Evolutionary conservation across 306 rosid species (phyloP).

Genomic region (Casuarina cunninghamiana): DNA sequence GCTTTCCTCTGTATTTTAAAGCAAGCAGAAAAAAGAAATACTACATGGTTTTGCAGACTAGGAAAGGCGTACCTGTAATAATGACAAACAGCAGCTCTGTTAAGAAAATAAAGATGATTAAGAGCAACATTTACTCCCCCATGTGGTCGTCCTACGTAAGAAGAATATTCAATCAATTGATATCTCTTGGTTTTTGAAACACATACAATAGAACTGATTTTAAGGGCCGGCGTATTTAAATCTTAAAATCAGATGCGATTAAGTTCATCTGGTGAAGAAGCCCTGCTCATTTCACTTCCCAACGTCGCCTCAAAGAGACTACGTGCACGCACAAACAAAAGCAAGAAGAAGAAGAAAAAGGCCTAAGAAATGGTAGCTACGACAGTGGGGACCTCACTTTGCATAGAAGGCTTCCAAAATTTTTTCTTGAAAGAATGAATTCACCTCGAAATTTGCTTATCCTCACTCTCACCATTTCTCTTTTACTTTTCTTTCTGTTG

Average conservation of each 20-base stretch:
- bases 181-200: too few species aligned
- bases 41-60: background rate
- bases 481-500: background rate
- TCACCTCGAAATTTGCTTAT: constrained; percentile 2
- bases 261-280: background rate
- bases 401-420: constrained; percentile 23
- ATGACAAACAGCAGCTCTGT: background rate
- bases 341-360: background rate
- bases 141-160: background rate
- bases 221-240: background rate
- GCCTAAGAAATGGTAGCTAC: background rate
- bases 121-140: background rate
- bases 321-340: background rate
- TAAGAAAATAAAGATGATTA: background rate
- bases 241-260: background rate
- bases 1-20: background rate
- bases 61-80: background rate
- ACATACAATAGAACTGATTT: background rate
- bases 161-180: background rate
- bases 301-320: background rate
- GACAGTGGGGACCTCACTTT: background rate
- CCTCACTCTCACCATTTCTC: background rate
- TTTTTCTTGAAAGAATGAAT: constrained; percentile 22
- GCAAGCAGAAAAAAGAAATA: background rate
- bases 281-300: background rate